Evolutionary conservation across 73 alveolate genomes (phyloP), one percentile per base, ranked within the genome.

Genomic region (Paramecium caudatum): DNA sequence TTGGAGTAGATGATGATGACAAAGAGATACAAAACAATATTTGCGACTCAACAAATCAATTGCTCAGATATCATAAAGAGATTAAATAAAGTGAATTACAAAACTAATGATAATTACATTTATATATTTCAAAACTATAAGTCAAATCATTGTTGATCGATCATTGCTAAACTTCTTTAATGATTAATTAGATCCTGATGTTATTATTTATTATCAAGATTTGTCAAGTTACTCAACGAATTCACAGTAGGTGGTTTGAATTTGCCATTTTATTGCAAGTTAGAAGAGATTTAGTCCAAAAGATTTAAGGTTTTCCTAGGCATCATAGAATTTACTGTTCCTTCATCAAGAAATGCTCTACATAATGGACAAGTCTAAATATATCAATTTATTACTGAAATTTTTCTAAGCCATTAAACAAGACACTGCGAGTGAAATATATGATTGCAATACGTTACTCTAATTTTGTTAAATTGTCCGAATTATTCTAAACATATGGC

Each of bases 401-500:
- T 23, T 10, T 55, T 55, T 55, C 30, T 43, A 23, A 55, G 23
- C 80, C 80, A 55, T 13, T 27, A 17, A 10, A 9, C 3, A 10
- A 55, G 30, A 10, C 80, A 55, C 3, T 55, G 23, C 0, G 80
- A 16, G 30, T 55, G 80, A 23, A 27, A 55, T 43, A 55, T 27
- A 55, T 55, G 80, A 10, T 55, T 55, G 17, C 80, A 55, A 5
- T 55, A 55, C 1, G 80, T 55, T 4, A 55, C 30, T 27, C 30
- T 55, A 55, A 55, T 43, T 10, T 23, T 55, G 30, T 55, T 55
- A 27, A 23, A 55, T 23, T 10, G n/a, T 27, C 30, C 46, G 7
- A 55, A 55, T 55, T 21, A 27, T 23, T 55, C 80, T 15, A 55
- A 55, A 27, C 80, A 55, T 12, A 55, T 55, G 23, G 80, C 23